phyloP scores from a whole-genome alignment of 495 filamentous ascomycete genomes.

The Podospora conica region DNA sequence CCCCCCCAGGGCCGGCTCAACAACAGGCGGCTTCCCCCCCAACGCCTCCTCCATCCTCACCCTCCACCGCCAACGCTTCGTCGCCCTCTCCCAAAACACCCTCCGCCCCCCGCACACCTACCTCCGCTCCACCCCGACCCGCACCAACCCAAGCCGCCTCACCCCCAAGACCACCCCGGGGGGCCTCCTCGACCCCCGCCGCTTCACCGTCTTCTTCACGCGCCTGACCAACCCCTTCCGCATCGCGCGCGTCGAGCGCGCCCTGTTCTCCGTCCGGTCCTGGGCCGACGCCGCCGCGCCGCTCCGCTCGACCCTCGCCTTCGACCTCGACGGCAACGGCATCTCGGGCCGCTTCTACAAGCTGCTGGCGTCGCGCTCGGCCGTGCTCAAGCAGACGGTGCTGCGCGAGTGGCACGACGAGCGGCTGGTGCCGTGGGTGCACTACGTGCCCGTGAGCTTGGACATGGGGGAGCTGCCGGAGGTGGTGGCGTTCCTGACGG shows the following conservation, averaged over 20 bases:
- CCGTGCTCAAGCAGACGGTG: conserved; percentile 43
- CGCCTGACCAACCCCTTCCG: background rate
- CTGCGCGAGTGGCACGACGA: conserved; percentile 56
- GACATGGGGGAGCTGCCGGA: conserved; percentile 27
- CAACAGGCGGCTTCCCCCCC: conserved; percentile 38
- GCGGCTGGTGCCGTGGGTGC: conserved; percentile 48
- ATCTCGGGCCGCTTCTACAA: conserved; percentile 47
- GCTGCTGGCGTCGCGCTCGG: conserved; percentile 37
- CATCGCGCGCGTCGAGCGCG: background rate
- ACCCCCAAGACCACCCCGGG: background rate
- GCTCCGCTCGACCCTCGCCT: conserved; percentile 26
- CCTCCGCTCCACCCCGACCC: conserved; percentile 17
- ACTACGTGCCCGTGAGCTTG: conserved; percentile 34
- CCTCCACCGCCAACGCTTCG: conserved; percentile 46
- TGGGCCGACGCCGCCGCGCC: conserved; percentile 19
- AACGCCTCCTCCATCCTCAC: conserved; percentile 28
- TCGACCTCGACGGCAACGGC: conserved; percentile 53
- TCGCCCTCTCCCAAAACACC: conserved; percentile 26
- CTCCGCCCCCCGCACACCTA: background rate
- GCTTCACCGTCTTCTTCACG: conserved; percentile 1
- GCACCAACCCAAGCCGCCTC: background rate
- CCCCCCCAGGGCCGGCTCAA: conserved; percentile 36
- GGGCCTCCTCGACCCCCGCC: background rate
- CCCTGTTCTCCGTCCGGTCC: conserved; percentile 18
- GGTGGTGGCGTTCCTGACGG: conserved; percentile 35